Base-by-base conservation (phyloP, 2,329 filamentous ascomycete species). In the Eutypella sp. region DNA sequence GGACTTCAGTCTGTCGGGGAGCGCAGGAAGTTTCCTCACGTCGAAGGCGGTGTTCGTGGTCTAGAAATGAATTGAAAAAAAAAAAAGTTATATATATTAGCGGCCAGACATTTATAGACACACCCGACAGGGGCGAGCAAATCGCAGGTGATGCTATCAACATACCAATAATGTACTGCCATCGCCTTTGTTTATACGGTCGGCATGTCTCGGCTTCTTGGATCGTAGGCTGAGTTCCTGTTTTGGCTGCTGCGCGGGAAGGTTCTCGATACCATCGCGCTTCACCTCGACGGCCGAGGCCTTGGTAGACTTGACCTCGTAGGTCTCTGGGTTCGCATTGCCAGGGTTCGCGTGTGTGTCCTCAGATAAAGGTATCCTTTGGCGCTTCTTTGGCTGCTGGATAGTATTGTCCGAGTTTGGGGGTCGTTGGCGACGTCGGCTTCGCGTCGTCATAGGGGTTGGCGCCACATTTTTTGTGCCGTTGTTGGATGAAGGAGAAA, bases 1-100 rank as follows among this genome's bases (percentile, higher is more conserved):
- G 54, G 79, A 70, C 53, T 84, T 82, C 51, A 96, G 79, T 59
- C 83, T 81, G 58, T 91, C 84, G 41, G 92, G 91, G 20, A 95
- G 77, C 45, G 87, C 84, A 47, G 88, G 88, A 25, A 96, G 77
- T 65, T 91, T 90, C 67, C 86, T 88, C 51, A 95, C 87, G 37
- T 80, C 85, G 64, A 93, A 96, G 52, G 88, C 87, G 62, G 84
- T 83, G 60, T 88, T 96, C 61, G 83, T 89, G 33, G 88, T 89
- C 87, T 95, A 49, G 10, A 52, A 52, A 48, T 45, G 52, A 13
- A n/a, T 49, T 42, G n/a, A n/a, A n/a, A n/a, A n/a, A n/a, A n/a
- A n/a, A n/a, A n/a, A n/a, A n/a, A n/a, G n/a, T n/a, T n/a, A n/a
- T n/a, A n/a, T n/a, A 47, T 49, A 50, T 49, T 50, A 56, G 44